Base-by-base conservation (phyloP, 495 filamentous ascomycete genomes). In the Pyrenopolyporus hunteri region DNA sequence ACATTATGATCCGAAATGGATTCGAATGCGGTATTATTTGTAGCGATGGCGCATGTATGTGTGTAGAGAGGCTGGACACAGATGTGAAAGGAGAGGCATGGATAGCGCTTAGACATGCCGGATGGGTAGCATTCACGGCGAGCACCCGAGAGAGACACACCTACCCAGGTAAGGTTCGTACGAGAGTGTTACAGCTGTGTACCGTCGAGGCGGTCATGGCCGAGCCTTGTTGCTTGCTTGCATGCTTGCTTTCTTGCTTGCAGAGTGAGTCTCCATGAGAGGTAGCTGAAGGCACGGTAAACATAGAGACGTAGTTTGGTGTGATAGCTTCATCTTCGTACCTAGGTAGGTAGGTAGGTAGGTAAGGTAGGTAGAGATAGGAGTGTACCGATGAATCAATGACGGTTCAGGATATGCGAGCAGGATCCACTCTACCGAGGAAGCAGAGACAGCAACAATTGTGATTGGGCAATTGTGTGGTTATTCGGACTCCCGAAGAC, bases 381-480 rank as follows among this genome's bases (percentile, higher is more conserved):
- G 47, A 28, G 43, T 45, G 48, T 48, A 36, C 22, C 13, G 8
- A 33, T 32, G 25, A 57, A 20, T 51, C 43, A 13, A 50, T 20
- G 32, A 33, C 37, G 50, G 50, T 50, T 23, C 35, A 49, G 42
- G 8, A 40, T 19, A 31, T 64, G 48, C 54, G 49, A 64, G 48
- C 33, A 59, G 55, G 62, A 55, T 59, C 3, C 14, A 11, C 45
- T 47, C 33, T 20, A 47, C 10, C 25, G 14, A 47, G 39, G 57
- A 65, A 60, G 62, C 56, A 65, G 59, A 50, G 19, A 22, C 16
- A 48, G 19, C n/a, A 57, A 31, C 9, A 50, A 37, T 60, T 25
- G 13, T 55, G 10, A 65, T 60, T 65, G 62, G 61, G 6, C 42
- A 31, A 52, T 11, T 11, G 42, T 25, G 16, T 14, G 40, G 26